Base-by-base conservation (phyloP, 441 rosid species). In the Gossypium gossypioides region DNA sequence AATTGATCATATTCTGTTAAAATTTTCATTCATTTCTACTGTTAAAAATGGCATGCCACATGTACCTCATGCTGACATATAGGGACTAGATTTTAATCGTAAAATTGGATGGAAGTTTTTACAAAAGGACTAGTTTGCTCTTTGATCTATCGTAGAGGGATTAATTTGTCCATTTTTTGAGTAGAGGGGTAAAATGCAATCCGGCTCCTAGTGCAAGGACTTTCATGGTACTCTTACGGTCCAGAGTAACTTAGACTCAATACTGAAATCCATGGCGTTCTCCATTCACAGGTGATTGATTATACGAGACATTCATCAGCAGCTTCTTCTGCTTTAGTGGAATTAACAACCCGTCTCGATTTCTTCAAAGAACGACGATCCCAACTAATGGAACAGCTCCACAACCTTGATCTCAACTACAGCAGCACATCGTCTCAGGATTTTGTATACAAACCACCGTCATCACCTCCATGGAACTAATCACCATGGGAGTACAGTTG, bases 361-460 rank as follows among this genome's bases (percentile, higher is more conserved):
- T 93, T 91, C 82, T 93, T 93, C 89, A 93, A 93, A 82, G 97
- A 91, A 84, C 84, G 95, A 77, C 96, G 98, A 59, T 88, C 97
- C 24, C 97, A 93, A 81, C 87, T 93, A 12, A 93, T 93, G 96
- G 97, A 91, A 75, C 98, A 93, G 80, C 96, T 93, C 73, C 97
- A 91, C 77, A 89, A 85, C 84, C 96, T 93, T 10, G 97, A 93
- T 82, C 78, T 85, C 75, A 90, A 90, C 82, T 89, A 93, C 1
- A 92, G 91, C 64, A 92, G 91, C 64, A 78, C 92, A 24, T 83
- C 94, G 24, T 80, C 94, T 0, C 95, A 90, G 81, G 98, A 91
- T 86, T 86, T 86, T 74, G 77, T 88, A 77, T 90, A 86, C 79
- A 80, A 83, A 80, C 89, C 95, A 15, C 83, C 40, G n/a, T n/a